Evolutionary conservation across 441 rosid species (phyloP).

Genomic region (Erodium moschatum): DNA sequence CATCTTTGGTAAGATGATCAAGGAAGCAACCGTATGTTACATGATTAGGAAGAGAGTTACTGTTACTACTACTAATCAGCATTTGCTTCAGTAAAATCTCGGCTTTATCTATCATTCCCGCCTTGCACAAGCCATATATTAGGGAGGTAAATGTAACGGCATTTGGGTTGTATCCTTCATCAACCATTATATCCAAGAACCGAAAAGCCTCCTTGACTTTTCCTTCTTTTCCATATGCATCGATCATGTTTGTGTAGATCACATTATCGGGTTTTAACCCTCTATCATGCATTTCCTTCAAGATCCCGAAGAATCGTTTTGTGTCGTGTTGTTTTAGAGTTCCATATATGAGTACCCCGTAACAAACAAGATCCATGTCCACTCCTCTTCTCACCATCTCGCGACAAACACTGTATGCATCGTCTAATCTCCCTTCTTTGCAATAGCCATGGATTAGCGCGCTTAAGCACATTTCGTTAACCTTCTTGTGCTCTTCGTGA

Average conservation of each 20-base stretch:
- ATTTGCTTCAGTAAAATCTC: slow-evolving; percentile 53
- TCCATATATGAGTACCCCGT: slow-evolving; percentile 69
- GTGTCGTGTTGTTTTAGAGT: slow-evolving; percentile 49
- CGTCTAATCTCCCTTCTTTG: slow-evolving; percentile 62
- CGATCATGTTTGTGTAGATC: slow-evolving; percentile 74
- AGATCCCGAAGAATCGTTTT: slow-evolving; percentile 34
- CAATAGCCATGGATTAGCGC: slow-evolving; percentile 67
- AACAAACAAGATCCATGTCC: slow-evolving; percentile 71
- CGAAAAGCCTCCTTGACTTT: slow-evolving; percentile 53
- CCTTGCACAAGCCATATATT: slow-evolving; percentile 71
- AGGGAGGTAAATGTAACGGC: slow-evolving; percentile 72
- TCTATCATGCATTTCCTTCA: slow-evolving; percentile 58
- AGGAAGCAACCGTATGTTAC: slow-evolving; percentile 74
- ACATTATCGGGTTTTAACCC: slow-evolving; percentile 64
- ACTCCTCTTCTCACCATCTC: slow-evolving; percentile 71
- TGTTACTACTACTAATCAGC: slow-evolving; percentile 20
- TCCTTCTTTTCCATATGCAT: slow-evolving; percentile 59
- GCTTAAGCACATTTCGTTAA: slow-evolving; percentile 80
- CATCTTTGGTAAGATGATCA: slow-evolving; percentile 49
- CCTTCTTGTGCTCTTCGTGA: slow-evolving; percentile 38
- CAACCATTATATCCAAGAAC: slow-evolving; percentile 63
- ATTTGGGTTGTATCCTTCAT: slow-evolving; percentile 61
- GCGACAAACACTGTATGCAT: slow-evolving; percentile 47
- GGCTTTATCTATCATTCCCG: slow-evolving; percentile 58
- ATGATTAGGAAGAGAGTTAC: slow-evolving; percentile 50